A percentile compares a stretch with the other conserved stretches of the same genome.
Conservation (phyloP, 345 rosid species). For the Syzygium oleosum region DNA sequence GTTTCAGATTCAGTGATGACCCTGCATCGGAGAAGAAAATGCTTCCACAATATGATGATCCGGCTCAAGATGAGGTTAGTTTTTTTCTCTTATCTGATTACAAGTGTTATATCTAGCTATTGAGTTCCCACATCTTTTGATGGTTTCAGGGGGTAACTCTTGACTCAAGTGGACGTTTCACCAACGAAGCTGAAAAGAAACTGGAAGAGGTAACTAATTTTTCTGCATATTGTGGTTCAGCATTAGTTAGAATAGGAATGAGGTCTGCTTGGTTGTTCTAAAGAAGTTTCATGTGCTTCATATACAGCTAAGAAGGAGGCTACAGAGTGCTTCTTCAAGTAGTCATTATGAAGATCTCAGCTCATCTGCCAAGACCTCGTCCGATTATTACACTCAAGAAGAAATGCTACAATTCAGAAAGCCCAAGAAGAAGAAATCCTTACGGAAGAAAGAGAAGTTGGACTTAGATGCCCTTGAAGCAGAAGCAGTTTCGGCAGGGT, state of each 20-base stretch:
- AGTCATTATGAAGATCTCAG: conserved; percentile 59
- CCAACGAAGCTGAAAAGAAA: conserved; percentile 92
- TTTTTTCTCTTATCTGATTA: not conserved
- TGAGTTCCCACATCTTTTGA: not conserved
- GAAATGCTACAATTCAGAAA: conserved; percentile 85
- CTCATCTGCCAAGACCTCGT: conserved; percentile 48
- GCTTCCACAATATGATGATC: conserved; percentile 92
- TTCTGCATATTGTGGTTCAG: not conserved
- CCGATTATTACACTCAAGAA: conserved; percentile 84
- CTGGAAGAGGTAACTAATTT: conserved; percentile 63
- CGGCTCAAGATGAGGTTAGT: conserved; percentile 62
- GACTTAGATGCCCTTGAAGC: conserved; percentile 87
- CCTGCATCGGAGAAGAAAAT: conserved; percentile 66
- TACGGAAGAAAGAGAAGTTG: conserved; percentile 82
- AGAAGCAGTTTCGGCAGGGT: conserved; percentile 76
- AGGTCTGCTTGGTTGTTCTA: not conserved
- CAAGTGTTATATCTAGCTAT: not conserved
- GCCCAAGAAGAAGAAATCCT: conserved; percentile 83
- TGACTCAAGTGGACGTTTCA: conserved; percentile 74
- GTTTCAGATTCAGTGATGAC: conserved; percentile 75
- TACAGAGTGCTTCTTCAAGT: conserved; percentile 48
- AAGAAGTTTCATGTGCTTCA: not conserved
- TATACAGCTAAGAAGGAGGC: conserved; percentile 69
- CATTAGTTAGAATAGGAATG: not conserved
- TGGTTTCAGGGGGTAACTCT: conserved; percentile 65